Evolutionary conservation across 108 stramenopile species (phyloP), one percentile per base, ranked within the genome.

Genomic region (Cyclotella atomus): DNA sequence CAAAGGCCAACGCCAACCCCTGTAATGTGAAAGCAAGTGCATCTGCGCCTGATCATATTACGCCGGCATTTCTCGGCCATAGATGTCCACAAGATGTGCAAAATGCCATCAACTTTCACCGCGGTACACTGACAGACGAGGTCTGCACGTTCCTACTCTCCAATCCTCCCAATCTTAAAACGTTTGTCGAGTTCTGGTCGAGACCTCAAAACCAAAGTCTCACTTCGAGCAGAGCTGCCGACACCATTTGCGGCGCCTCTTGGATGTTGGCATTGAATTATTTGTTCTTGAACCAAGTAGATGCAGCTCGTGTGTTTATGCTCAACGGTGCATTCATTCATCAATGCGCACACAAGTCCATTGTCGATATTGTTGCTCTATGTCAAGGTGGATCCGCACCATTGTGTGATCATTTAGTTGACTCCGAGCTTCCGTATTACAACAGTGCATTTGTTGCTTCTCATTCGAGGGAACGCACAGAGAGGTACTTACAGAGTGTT

Each of bases 1-100:
- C 36, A 10, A 61, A 61, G 19, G 41, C 60, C 8, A 21, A 21
- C 36, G 2, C 36, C 60, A 23, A 21, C 60, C 38, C 21, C 6
- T 20, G 6, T 8, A 0, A 8, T 19, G 30, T 32, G 29, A 1
- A 59, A 41, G 9, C n/a, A 12, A 49, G 4, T 17, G 9, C 21
- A 24, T 41, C 38, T 41, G 12, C 38, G 12, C 23, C 36, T 3
- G 17, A 6, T 23, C 36, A 61, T 12, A 36, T 61, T 20, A 65
- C 68, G 33, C 68, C 68, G 10, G 55, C 68, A 46, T 36, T 49
- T 29, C 68, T 69, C 8, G 68, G 68, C 17, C 68, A 69, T 33
- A 52, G 68, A 27, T 43, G 30, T 24, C 68, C 68, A 36, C 68
- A 69, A 43, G 68, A 69, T 41, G 68, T 55, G 32, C 53, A 49